phyloP scores from a whole-genome alignment of 2,329 filamentous ascomycete genomes.

The Metarhizium guizhouense region DNA sequence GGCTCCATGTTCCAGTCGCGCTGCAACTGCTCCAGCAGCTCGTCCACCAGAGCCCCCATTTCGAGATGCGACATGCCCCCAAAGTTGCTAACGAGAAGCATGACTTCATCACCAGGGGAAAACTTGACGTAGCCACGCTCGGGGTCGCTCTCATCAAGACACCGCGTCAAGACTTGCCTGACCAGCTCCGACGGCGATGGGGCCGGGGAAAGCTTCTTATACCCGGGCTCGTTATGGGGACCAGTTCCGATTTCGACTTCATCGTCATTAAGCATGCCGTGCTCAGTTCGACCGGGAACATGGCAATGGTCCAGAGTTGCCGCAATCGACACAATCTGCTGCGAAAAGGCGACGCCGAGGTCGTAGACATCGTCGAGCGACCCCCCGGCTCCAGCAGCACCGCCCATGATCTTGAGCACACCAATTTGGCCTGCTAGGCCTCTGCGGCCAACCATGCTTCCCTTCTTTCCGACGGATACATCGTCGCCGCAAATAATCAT shows the following conservation, averaged over 20 bases:
- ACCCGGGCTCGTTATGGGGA: slow-evolving; percentile 58
- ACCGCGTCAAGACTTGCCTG: slow-evolving; percentile 50
- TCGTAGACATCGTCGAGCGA: slow-evolving; percentile 41
- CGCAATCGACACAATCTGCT: slow-evolving; percentile 47
- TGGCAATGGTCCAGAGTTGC: slow-evolving; percentile 54
- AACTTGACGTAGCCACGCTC: slow-evolving; percentile 42
- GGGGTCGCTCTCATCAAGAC: slow-evolving; percentile 46
- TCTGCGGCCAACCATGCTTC: slow-evolving; percentile 49
- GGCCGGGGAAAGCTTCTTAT: slow-evolving; percentile 44
- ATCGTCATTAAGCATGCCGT: slow-evolving; percentile 36
- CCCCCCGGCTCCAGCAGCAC: slow-evolving; percentile 35
- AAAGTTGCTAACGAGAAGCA: slow-evolving; percentile 50
- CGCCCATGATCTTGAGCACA: slow-evolving; percentile 49
- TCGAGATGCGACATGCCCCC: slow-evolving; percentile 50
- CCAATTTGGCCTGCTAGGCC: slow-evolving; percentile 53
- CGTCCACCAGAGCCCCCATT: slow-evolving; percentile 44
- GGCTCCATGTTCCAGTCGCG: slow-evolving; percentile 39
- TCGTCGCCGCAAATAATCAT: slow-evolving; percentile 57
- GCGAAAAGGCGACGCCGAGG: slow-evolving; percentile 38
- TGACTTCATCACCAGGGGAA: slow-evolving; percentile 34
- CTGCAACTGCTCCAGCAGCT: slow-evolving; percentile 41
- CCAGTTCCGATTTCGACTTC: slow-evolving; percentile 58
- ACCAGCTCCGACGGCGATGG: slow-evolving; percentile 40
- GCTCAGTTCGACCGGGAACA: slow-evolving; percentile 42
- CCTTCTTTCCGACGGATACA: slow-evolving; percentile 51